Conservation (phyloP, 2,329 filamentous ascomycete genomes). For the Penicillium frequentans region DNA sequence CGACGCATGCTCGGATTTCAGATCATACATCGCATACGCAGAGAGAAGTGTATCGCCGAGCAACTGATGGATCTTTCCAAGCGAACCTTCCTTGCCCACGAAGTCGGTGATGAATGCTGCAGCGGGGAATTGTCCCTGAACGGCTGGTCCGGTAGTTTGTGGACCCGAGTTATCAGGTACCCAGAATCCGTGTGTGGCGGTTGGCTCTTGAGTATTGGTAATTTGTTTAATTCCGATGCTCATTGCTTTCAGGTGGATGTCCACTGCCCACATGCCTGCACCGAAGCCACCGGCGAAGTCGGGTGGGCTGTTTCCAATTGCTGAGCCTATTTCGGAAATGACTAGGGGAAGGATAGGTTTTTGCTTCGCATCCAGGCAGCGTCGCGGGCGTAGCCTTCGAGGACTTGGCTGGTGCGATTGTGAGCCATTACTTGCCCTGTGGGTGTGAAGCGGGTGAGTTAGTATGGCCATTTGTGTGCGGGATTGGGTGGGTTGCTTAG, state of each 20-base stretch:
- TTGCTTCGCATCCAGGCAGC: not conserved
- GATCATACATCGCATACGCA: slow-evolving; percentile 11
- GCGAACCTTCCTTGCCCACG: slow-evolving; percentile 9
- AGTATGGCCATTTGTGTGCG: not conserved
- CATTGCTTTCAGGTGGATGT: slow-evolving; percentile 17
- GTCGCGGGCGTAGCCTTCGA: not conserved
- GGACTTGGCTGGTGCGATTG: not conserved
- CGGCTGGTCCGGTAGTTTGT: slow-evolving; percentile 13
- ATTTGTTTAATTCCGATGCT: slow-evolving; percentile 16
- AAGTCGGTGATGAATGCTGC: slow-evolving; percentile 21
- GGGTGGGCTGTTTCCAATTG: not conserved
- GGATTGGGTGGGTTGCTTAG: not conserved
- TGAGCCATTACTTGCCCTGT: not conserved
- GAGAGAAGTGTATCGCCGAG: not conserved
- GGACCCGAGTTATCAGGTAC: slow-evolving; percentile 7
- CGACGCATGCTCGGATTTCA: not conserved
- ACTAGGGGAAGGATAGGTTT: slow-evolving; percentile 4
- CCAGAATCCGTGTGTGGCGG: slow-evolving; percentile 16
- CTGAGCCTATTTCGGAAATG: slow-evolving; percentile 5
- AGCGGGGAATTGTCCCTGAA: slow-evolving; percentile 15
- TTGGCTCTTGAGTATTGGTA: slow-evolving; percentile 15
- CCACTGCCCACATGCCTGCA: slow-evolving; percentile 11
- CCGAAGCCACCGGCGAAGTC: slow-evolving; percentile 8
- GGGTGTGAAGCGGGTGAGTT: not conserved
- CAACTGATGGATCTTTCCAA: slow-evolving; percentile 4